Evolutionary conservation across 2,329 filamentous ascomycete genomes (phyloP).

Genomic region (Mollisia scopiformis): DNA sequence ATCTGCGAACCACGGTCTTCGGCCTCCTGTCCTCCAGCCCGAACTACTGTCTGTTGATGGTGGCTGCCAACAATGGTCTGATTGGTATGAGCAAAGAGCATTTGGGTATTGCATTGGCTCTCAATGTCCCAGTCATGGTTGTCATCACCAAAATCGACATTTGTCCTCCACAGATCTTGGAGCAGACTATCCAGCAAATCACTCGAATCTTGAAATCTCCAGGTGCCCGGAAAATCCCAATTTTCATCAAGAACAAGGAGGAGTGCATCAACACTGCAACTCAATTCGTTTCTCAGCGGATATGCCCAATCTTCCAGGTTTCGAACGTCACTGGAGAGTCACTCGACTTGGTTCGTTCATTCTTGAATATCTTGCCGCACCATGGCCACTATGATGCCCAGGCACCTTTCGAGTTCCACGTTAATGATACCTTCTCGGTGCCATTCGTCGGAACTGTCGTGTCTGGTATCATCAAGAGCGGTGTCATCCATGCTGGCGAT

Average conservation of each 20-base stretch:
- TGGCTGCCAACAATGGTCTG: slow-evolving; percentile 95
- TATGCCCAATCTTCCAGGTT: slow-evolving; percentile 96
- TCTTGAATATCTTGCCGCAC: slow-evolving; percentile 93
- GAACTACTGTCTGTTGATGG: slow-evolving; percentile 97
- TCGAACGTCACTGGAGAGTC: slow-evolving; percentile 96
- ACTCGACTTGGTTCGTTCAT: slow-evolving; percentile 86
- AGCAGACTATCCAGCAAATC: slow-evolving; percentile 90
- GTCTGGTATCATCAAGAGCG: slow-evolving; percentile 87
- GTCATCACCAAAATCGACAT: slow-evolving; percentile 98
- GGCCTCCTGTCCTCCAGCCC: slow-evolving; percentile 92
- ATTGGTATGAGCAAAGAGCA: slow-evolving; percentile 99
- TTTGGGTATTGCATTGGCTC: slow-evolving; percentile 86
- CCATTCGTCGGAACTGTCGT: slow-evolving; percentile 97
- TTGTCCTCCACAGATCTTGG: slow-evolving; percentile 91
- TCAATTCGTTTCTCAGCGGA: slow-evolving; percentile 92
- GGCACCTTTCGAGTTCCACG: slow-evolving; percentile 89
- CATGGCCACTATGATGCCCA: slow-evolving; percentile 90
- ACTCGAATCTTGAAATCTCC: slow-evolving; percentile 93
- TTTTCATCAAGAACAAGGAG: slow-evolving; percentile 90
- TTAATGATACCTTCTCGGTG: slow-evolving; percentile 98
- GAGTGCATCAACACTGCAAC: slow-evolving; percentile 94
- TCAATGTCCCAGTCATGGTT: slow-evolving; percentile 98
- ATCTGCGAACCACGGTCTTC: slow-evolving; percentile 94
- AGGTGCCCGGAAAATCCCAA: slow-evolving; percentile 91
- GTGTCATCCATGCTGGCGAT: slow-evolving; percentile 89